Evolutionary conservation across 75 land plant genomes (phyloP).

Genomic region (Cunninghamia lanceolata): DNA sequence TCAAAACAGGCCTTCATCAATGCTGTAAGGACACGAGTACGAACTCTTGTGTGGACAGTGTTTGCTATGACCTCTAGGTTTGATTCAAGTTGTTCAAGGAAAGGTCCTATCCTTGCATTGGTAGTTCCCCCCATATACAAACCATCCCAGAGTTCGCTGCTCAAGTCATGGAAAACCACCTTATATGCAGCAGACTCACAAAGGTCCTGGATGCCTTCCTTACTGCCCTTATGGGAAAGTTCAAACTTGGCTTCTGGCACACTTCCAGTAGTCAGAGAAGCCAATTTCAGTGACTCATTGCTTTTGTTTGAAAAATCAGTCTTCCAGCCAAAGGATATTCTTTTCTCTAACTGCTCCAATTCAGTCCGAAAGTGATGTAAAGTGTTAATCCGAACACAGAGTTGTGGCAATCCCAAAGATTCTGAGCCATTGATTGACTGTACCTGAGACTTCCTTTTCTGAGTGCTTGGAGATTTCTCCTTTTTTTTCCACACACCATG

Average conservation of each 20-base stretch:
- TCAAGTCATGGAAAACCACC: constrained; percentile 69
- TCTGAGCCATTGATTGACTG: constrained; percentile 50
- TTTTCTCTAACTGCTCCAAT: constrained; percentile 74
- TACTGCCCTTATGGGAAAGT: constrained; percentile 39
- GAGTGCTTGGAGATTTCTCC: constrained; percentile 50
- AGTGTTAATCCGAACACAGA: constrained; percentile 89
- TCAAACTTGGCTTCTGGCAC: constrained; percentile 52
- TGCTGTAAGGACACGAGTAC: constrained; percentile 72
- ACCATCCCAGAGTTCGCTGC: constrained; percentile 72
- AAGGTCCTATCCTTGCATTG: constrained; percentile 61
- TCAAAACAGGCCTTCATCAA: constrained; percentile 90
- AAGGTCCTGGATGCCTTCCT: constrained; percentile 73
- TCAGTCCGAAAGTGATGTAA: constrained; percentile 64
- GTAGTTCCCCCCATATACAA: constrained; percentile 73
- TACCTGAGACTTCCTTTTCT: constrained; percentile 60
- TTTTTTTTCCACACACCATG: constrained; percentile 65
- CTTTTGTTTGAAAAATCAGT: constrained; percentile 58
- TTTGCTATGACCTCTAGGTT: constrained; percentile 57
- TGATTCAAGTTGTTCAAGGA: constrained; percentile 63
- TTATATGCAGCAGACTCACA: constrained; percentile 78
- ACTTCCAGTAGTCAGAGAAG: constrained; percentile 33
- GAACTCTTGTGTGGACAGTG: constrained; percentile 55
- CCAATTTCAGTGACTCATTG: constrained; percentile 9
- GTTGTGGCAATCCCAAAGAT: constrained; percentile 42
- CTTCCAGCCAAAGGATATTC: constrained; percentile 56